Conservation (phyloP, 2,329 filamentous ascomycete species). For the Neurospora sp. region DNA sequence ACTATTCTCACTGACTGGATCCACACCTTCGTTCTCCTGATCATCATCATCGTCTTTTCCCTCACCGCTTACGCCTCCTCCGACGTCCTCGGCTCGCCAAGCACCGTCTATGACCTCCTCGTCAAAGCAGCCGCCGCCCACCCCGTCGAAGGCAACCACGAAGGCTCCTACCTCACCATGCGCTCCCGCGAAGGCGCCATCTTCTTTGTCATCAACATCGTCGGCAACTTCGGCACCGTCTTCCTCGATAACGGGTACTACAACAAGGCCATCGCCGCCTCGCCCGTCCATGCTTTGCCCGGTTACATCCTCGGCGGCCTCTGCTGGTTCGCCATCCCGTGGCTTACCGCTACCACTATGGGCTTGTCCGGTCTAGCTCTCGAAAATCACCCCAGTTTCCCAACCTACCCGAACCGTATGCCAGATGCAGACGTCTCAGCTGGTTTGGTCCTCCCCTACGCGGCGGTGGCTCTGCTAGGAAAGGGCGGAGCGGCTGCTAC, state of each 20-base stretch:
- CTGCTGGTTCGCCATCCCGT: constrained; percentile 88
- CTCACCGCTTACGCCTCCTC: constrained; percentile 73
- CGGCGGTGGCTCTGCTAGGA: constrained; percentile 73
- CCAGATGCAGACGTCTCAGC: constrained; percentile 63
- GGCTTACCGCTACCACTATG: constrained; percentile 82
- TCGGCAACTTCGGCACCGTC: constrained; percentile 67
- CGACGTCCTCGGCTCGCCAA: constrained; percentile 61
- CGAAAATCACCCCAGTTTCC: constrained; percentile 62
- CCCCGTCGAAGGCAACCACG: constrained; percentile 69
- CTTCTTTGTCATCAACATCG: constrained; percentile 80
- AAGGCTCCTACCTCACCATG: constrained; percentile 84
- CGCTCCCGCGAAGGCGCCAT: constrained; percentile 68
- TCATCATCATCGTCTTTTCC: constrained; percentile 79
- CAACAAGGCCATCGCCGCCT: constrained; percentile 87
- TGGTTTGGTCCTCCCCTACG: constrained; percentile 76
- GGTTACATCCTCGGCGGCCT: constrained; percentile 83
- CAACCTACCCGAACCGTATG: constrained; percentile 65
- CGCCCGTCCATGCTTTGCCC: constrained; percentile 73
- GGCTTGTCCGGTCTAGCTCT: constrained; percentile 72
- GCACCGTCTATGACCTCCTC: constrained; percentile 68
- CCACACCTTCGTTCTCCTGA: constrained; percentile 73
- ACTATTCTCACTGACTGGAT: constrained; percentile 81
- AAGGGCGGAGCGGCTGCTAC: constrained; percentile 71
- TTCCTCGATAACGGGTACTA: constrained; percentile 86
- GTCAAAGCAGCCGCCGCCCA: constrained; percentile 56